These are phyloP conservation scores for Kandelia obovata DNA, from an alignment of 345 rosid genomes.

Conservation along the genomic window DNA sequence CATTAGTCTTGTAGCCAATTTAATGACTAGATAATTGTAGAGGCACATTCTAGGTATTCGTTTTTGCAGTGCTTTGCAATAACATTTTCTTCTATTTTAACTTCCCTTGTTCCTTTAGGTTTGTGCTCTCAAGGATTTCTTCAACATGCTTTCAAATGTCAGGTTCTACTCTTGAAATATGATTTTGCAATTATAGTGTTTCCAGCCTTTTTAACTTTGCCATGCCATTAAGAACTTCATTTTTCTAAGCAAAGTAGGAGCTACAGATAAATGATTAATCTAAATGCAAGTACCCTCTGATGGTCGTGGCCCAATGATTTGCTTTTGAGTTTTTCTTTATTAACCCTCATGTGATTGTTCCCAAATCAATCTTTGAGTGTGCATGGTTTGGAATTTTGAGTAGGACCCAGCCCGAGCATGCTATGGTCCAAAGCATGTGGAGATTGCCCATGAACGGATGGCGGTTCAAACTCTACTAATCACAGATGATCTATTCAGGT, in stretches of 20 bases:
- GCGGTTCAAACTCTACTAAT: slow-evolving; percentile 92
- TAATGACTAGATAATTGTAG: neutral
- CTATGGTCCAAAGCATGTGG: slow-evolving; percentile 97
- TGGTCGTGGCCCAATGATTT: neutral
- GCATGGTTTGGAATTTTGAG: neutral
- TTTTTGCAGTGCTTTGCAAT: neutral
- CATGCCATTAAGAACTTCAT: neutral
- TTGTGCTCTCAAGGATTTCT: slow-evolving; percentile 79
- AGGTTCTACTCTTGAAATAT: slow-evolving; percentile 37
- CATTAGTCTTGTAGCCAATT: neutral
- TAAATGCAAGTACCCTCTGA: too few species aligned
- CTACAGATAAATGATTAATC: too few species aligned
- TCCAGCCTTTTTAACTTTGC: neutral
- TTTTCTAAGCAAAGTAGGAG: neutral
- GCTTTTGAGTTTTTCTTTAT: neutral
- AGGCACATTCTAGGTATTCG: neutral
- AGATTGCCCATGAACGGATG: slow-evolving; percentile 92
- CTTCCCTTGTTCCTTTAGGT: slow-evolving; percentile 45
- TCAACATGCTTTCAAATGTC: slow-evolving; percentile 91
- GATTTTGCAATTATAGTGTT: neutral
- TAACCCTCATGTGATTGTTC: neutral
- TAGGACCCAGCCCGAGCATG: slow-evolving; percentile 86
- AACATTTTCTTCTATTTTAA: neutral
- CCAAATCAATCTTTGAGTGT: neutral
- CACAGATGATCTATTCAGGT: slow-evolving; percentile 96